Base-by-base conservation (phyloP, 768 basidiomycete species). In the Leccinum variicolor region DNA sequence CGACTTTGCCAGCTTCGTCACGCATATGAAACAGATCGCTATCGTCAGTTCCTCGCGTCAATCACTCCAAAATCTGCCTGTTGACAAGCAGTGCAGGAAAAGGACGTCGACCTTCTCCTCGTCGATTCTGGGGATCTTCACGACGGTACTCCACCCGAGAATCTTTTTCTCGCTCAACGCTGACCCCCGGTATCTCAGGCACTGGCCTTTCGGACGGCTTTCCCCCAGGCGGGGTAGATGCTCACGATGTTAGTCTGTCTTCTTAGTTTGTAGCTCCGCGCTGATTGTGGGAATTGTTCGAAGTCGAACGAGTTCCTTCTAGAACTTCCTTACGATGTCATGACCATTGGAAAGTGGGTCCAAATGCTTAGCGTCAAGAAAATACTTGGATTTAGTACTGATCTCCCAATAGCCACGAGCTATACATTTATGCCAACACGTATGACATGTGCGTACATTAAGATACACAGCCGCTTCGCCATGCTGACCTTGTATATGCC, bases 341-440 rank as follows among this genome's bases (percentile, higher is more conserved):
- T 94, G 67, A 75, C 90, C 3, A 92, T 94, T 52, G 93, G 94
- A 66, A 95, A 94, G 84, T 87, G 66, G 41, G 88, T 73, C n/a
- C 5, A 11, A 23, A 25, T 23, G 14, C 10, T 31, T 36, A 9
- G 1, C 4, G 1, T 23, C 15, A 6, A 6, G 10, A 8, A 41
- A 19, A 25, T 15, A 21, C 34, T 26, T 29, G 25, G 5, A 17
- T 2, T n/a, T n/a, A 21, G 49, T 39, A 26, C 59, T 61, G 25
- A 50, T 31, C 26, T 46, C 36, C 19, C 10, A 15, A 45, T 52
- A 89, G 87, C 68, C 94, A 95, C 62, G 93, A 95, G 73, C 70
- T 93, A n/a, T 92, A 92, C 68, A 76, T 79, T 56, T 89, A 89
- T 66, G 78, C 75, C 9, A 79, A 85, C 66, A 75, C 87, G 5